A percentile compares a stretch with the other conserved stretches of the same genome.
These are phyloP conservation scores for Rhododendron henanense DNA, from an alignment of 148 eudicot species.

Conservation along the genomic window DNA sequence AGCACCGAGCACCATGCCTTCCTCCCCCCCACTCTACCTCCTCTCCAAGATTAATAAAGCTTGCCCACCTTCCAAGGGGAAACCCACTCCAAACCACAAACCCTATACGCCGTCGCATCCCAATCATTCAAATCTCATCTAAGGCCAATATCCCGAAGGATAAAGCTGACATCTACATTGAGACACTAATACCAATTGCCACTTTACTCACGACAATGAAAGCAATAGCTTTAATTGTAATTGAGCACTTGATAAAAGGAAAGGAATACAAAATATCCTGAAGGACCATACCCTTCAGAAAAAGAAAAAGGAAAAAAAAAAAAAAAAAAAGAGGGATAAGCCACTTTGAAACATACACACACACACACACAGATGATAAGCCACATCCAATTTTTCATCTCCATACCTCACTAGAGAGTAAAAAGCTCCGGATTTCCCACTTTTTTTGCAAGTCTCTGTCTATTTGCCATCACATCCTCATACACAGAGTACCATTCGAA, in stretches of 20 bases:
- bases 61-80: background rate
- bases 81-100: background rate
- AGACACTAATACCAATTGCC: background rate
- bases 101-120: background rate
- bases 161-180: background rate
- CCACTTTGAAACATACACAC: background rate
- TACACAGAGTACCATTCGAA: background rate
- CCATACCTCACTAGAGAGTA: background rate
- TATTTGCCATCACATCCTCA: background rate
- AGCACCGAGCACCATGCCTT: background rate
- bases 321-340: background rate
- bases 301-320: background rate
- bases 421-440: background rate
- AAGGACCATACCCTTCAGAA: background rate
- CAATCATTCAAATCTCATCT: background rate
- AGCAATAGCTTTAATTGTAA: background rate
- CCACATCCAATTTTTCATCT: background rate
- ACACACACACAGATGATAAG: background rate
- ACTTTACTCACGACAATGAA: background rate
- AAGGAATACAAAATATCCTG: background rate
- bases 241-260: background rate
- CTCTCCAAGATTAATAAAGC: background rate
- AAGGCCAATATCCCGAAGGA: background rate
- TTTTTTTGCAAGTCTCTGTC: background rate
- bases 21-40: background rate